phyloP scores from a whole-genome alignment of 257 asterid species.

The Forsythia viridissima region DNA sequence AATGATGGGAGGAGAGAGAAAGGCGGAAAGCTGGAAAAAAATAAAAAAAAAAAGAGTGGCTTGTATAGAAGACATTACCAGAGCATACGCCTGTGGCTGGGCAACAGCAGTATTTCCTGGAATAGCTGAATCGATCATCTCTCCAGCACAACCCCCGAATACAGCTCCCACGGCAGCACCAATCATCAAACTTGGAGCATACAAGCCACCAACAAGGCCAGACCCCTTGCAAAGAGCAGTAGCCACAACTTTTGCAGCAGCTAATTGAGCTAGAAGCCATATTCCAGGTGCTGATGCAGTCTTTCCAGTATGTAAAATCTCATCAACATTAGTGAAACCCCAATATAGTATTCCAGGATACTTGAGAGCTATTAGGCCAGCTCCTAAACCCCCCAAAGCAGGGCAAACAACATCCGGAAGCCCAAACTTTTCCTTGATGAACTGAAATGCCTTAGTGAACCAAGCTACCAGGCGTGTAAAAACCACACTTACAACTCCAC shows the following conservation, averaged over 20 bases:
- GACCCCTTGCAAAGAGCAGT: constrained; percentile 94
- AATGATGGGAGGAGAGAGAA: neutral
- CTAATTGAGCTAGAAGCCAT: constrained; percentile 84
- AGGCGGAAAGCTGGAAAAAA: neutral
- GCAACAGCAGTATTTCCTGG: constrained; percentile 97
- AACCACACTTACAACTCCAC: constrained; percentile 95
- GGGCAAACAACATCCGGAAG: constrained; percentile 89
- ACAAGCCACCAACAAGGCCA: constrained; percentile 94
- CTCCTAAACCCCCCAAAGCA: constrained; percentile 97
- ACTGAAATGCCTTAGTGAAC: constrained; percentile 70
- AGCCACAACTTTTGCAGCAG: constrained; percentile 94
- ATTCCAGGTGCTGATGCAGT: constrained; percentile 99
- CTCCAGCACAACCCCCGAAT: constrained; percentile 94
- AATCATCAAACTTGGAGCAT: constrained; percentile 99
- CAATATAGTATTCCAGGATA: constrained; percentile 96
- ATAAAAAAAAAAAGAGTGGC: constrained; percentile 13
- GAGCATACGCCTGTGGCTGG: constrained; percentile 97
- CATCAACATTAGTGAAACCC: constrained; percentile 99
- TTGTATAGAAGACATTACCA: constrained; percentile 48
- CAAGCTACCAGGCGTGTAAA: constrained; percentile 77
- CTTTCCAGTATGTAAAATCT: constrained; percentile 94
- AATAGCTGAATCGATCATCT: constrained; percentile 85
- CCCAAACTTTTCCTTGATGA: constrained; percentile 67
- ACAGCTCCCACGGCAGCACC: constrained; percentile 99
- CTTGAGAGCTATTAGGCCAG: constrained; percentile 92